phyloP scores from a whole-genome alignment of 306 rosid species.

The Myrica gale region DNA sequence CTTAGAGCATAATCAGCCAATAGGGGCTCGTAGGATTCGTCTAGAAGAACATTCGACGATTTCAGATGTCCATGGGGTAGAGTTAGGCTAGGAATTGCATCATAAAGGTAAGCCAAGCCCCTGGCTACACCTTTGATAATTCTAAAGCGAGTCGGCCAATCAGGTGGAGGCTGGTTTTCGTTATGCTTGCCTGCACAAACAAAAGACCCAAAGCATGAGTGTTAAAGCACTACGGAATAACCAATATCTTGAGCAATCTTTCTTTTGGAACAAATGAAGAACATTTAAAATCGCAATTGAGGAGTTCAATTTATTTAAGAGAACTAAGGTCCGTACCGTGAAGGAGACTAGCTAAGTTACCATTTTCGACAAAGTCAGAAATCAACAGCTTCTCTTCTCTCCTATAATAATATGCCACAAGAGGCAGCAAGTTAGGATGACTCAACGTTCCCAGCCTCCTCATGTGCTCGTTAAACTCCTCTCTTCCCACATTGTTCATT shows the following conservation, averaged over 20 bases:
- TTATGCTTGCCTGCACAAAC: conserved; percentile 54
- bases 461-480: conserved; percentile 86
- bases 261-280: too few species aligned
- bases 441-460: conserved; percentile 61
- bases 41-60: conserved; percentile 82
- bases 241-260: too few species aligned
- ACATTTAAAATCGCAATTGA: too few species aligned
- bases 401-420: conserved; percentile 69
- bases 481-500: conserved; percentile 73
- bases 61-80: conserved; percentile 90
- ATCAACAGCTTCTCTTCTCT: conserved; percentile 86
- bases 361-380: conserved; percentile 53
- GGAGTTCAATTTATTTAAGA: too few species aligned
- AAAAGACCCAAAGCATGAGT: not conserved
- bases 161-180: conserved; percentile 48
- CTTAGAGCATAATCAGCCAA: conserved; percentile 68
- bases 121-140: conserved; percentile 71
- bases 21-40: conserved; percentile 57
- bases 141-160: conserved; percentile 80
- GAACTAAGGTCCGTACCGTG: conserved; percentile 47
- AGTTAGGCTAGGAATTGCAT: conserved; percentile 52
- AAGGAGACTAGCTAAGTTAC: conserved; percentile 80
- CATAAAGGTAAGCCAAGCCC: conserved; percentile 67
- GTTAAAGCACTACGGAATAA: not conserved
- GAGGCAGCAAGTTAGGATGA: conserved; percentile 74